These are phyloP conservation scores for Schoenoplectus tabernaemontani DNA, from an alignment of 202 grass and related monocot species.

Conservation along the genomic window DNA sequence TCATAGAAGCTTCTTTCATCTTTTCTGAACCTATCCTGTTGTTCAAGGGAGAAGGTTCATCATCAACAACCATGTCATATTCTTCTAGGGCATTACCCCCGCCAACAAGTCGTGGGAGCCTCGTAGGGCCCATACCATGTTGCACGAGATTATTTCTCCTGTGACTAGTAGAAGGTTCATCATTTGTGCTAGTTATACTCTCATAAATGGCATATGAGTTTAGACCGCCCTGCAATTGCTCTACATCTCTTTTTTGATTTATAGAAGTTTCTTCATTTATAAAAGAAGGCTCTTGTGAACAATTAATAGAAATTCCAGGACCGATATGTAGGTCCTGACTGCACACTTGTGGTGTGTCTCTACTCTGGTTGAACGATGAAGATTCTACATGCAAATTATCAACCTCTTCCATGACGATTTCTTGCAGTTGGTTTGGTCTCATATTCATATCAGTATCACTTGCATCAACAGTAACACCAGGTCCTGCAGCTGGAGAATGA, in stretches of 20 bases:
- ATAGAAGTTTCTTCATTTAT: constrained; percentile 23
- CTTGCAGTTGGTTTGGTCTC: constrained; percentile 2
- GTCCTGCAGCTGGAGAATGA: constrained; percentile 20
- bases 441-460: neutral
- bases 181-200: neutral
- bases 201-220: neutral
- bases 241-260: neutral
- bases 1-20: neutral
- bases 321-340: constrained; percentile 1
- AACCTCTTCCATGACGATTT: constrained; percentile 6
- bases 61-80: constrained; percentile 15
- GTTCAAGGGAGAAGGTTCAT: constrained; percentile 1
- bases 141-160: neutral
- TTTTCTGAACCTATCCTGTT: neutral
- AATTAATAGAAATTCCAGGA: constrained; percentile 17
- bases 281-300: constrained; percentile 13
- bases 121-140: neutral
- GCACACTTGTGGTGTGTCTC: neutral
- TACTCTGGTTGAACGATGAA: constrained; percentile 10
- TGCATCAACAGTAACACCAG: neutral
- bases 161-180: neutral
- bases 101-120: neutral
- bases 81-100: neutral
- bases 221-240: neutral
- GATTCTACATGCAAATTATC: neutral